phyloP scores from a whole-genome alignment of 371 early-diverging fungal species.

The Vavraia culicis region DNA sequence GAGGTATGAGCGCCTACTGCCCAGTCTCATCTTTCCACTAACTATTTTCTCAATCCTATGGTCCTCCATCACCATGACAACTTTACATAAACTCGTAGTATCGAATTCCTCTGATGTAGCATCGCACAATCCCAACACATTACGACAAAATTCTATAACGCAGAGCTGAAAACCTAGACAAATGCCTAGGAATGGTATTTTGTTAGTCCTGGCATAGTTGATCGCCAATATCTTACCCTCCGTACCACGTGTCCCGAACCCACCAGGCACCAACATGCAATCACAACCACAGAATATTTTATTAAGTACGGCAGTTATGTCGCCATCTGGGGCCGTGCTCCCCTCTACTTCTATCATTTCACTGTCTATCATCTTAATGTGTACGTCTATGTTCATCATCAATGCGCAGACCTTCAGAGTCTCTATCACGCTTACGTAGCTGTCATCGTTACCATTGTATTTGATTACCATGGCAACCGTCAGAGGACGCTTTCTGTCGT shows the following conservation, averaged over 20 bases:
- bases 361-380: constrained; percentile 12
- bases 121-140: constrained; percentile 57
- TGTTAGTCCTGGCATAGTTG: constrained; percentile 85
- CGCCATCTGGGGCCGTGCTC: too few relatives aligned
- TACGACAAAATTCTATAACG: constrained; percentile 85
- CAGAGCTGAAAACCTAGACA: constrained; percentile 93
- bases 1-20: constrained; percentile 50
- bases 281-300: constrained; percentile 37
- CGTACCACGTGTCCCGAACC: constrained; percentile 82
- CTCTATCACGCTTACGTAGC: constrained; percentile 21
- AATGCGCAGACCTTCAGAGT: constrained; percentile 18
- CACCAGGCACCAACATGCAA: constrained; percentile 95
- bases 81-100: too few relatives aligned
- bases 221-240: constrained; percentile 87
- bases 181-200: constrained; percentile 87
- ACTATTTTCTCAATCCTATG: constrained; percentile 10
- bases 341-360: too few relatives aligned
- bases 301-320: too few relatives aligned
- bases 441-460: constrained; percentile 29
- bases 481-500: background rate
- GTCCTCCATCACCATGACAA: constrained; percentile 13
- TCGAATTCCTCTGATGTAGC: constrained; percentile 41
- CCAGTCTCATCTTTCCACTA: background rate
- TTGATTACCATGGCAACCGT: constrained; percentile 23
- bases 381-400: background rate